These are phyloP conservation scores for Westerdykella sp. DNA, from an alignment of 2,329 filamentous ascomycete genomes.

Conservation along the genomic window DNA sequence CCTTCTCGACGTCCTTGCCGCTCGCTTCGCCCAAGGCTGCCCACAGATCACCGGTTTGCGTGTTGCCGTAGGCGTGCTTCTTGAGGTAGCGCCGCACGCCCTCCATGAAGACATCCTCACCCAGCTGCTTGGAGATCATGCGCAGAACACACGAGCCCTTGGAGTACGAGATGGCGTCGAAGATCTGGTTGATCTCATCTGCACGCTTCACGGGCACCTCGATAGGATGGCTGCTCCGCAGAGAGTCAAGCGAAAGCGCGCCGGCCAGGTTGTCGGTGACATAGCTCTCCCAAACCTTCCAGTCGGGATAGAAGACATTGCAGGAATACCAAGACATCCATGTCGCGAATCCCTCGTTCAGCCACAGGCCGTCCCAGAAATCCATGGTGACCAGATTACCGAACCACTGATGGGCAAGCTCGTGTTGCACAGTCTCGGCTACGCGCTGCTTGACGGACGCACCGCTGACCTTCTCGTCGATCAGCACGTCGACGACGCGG, in stretches of 20 bases:
- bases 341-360: slow-evolving; percentile 89
- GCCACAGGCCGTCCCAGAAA: slow-evolving; percentile 96
- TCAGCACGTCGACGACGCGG: slow-evolving; percentile 80
- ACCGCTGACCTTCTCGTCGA: slow-evolving; percentile 87
- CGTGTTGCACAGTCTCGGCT: slow-evolving; percentile 93
- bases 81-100: slow-evolving; percentile 86
- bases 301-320: slow-evolving; percentile 93
- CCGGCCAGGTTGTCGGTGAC: slow-evolving; percentile 88
- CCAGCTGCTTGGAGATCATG: slow-evolving; percentile 94
- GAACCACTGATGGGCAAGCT: slow-evolving; percentile 97
- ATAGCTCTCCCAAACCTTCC: slow-evolving; percentile 96
- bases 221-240: slow-evolving; percentile 92
- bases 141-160: slow-evolving; percentile 93
- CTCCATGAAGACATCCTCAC: slow-evolving; percentile 87
- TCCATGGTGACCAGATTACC: slow-evolving; percentile 97
- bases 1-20: slow-evolving; percentile 80
- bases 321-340: slow-evolving; percentile 94
- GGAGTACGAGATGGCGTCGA: slow-evolving; percentile 94
- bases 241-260: slow-evolving; percentile 78
- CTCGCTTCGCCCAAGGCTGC: slow-evolving; percentile 79
- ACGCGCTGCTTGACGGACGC: slow-evolving; percentile 87
- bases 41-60: slow-evolving; percentile 86
- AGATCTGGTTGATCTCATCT: slow-evolving; percentile 96
- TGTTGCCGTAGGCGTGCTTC: slow-evolving; percentile 96
- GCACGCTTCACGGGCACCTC: slow-evolving; percentile 94